These are phyloP conservation scores for Hyphodiscus sp. DNA, from an alignment of 2,329 filamentous ascomycete species.

Conservation along the genomic window DNA sequence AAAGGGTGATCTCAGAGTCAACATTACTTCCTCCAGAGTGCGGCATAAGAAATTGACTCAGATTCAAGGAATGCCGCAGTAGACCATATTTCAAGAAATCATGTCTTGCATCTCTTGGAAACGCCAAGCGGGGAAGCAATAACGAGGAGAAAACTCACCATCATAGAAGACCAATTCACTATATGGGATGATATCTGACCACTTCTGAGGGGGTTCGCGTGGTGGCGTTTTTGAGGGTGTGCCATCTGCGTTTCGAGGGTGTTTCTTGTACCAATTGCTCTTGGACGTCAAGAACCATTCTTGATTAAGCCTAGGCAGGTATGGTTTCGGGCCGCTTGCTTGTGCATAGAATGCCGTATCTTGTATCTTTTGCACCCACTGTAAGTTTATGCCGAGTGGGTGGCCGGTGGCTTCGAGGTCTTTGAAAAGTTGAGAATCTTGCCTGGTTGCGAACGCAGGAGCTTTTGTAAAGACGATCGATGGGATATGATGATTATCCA, in stretches of 20 bases:
- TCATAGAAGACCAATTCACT: constrained; percentile 9
- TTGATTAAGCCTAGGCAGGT: constrained; percentile 1
- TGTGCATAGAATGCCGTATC: background rate
- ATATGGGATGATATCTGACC: constrained; percentile 6
- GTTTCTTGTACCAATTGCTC: constrained; percentile 4
- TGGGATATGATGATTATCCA: constrained; percentile 4
- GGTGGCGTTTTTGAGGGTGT: background rate
- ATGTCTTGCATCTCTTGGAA: no score
- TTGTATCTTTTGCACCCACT: constrained; percentile 1
- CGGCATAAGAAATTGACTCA: no score
- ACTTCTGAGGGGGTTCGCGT: background rate
- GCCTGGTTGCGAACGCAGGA: constrained; percentile 4
- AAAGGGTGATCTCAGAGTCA: no score
- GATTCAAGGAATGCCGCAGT: no score
- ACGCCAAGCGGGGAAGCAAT: no score
- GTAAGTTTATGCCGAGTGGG: constrained; percentile 5
- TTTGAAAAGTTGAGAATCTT: constrained; percentile 3
- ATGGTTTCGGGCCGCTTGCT: background rate
- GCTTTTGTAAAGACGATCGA: constrained; percentile 10
- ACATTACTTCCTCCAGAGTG: no score
- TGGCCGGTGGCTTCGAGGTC: constrained; percentile 3
- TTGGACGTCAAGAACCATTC: constrained; percentile 6
- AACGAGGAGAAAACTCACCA: background rate
- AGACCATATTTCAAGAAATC: no score
- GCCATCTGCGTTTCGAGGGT: background rate